Base-by-base conservation (phyloP, 768 basidiomycete genomes). In the Gautieria morchelliformis region DNA sequence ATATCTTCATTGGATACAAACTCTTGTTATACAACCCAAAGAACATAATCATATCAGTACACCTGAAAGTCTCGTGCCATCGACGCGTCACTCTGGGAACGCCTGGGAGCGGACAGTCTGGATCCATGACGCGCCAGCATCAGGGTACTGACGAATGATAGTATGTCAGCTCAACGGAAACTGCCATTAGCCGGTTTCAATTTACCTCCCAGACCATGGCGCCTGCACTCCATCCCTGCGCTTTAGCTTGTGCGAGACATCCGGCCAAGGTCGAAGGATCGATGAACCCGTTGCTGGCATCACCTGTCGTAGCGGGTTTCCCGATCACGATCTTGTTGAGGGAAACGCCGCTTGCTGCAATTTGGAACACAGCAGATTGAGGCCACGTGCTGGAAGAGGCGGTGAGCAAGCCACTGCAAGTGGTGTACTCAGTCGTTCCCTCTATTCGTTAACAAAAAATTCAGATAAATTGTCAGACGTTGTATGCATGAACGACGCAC, bases 311-410 rank as follows among this genome's bases (percentile, higher is more conserved):
- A 1, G 80, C 82, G 1, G 86, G 87, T 68, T 90, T 90, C 4
- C 86, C 87, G 63, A 90, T 85, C 59, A 89, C 80, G 51, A 89
- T 73, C 69, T 90, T 89, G 66, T 77, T 67, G 46, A 81, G 63
- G 2, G 74, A 66, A 9, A 89, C 78, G 20, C 84, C 84, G 58
- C 69, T 78, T 1, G 75, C 74, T 49, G 78, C 77, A 59, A 84
- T 82, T 65, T 83, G 76, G 68, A 83, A 80, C 20, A 73, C 66
- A 4, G 66, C 65, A 3, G 70, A 70, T 15, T 63, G 57, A 3
- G 71, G 72, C 56, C 55, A 62, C 60, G 61, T 67, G 32, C 59
- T 58, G 27, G 66, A 65, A 4, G 68, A 69, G 9, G 62, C 53
- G 51, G 40, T 61, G 37, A 72, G 58, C n/a, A 73, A 64, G 6